Evolutionary conservation across 2,329 filamentous ascomycete species (phyloP).

Genomic region (Monosporascus sp.): DNA sequence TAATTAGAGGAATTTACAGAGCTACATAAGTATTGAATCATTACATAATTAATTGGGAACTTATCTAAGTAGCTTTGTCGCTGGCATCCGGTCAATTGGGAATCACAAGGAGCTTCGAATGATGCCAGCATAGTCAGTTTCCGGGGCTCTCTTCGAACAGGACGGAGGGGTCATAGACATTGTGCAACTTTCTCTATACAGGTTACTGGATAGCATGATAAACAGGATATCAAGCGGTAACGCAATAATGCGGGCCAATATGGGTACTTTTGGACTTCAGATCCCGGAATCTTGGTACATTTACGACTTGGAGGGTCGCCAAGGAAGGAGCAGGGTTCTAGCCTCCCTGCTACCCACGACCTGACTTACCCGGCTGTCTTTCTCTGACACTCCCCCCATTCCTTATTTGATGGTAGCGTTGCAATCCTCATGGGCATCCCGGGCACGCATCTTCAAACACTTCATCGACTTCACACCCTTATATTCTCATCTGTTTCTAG

Average conservation of each 20-base stretch:
- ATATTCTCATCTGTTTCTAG: not conserved
- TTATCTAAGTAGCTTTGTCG: too few relatives aligned
- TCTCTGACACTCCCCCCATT: constrained; percentile 7
- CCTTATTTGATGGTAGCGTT: constrained; percentile 3
- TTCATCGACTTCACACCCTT: constrained; percentile 1
- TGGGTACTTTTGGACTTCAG: constrained; percentile 5
- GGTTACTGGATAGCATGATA: too few relatives aligned
- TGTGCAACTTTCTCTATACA: too few relatives aligned
- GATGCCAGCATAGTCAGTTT: too few relatives aligned
- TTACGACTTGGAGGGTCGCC: constrained; percentile 19
- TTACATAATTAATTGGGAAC: too few relatives aligned
- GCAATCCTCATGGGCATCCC: constrained; percentile 6
- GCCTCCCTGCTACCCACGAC: constrained; percentile 13
- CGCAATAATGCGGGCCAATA: constrained; percentile 16
- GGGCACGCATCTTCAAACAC: constrained; percentile 7
- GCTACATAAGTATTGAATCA: too few relatives aligned
- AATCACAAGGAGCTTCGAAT: too few relatives aligned
- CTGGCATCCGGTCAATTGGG: too few relatives aligned
- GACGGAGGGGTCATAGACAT: too few relatives aligned
- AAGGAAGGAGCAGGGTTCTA: constrained; percentile 24
- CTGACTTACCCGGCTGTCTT: constrained; percentile 2
- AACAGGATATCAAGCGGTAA: constrained; percentile 8
- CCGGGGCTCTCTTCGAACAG: too few relatives aligned
- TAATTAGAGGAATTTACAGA: too few relatives aligned
- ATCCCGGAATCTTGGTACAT: constrained; percentile 30